Base-by-base conservation (phyloP, 345 rosid genomes). In the Rhizophora mangle region DNA sequence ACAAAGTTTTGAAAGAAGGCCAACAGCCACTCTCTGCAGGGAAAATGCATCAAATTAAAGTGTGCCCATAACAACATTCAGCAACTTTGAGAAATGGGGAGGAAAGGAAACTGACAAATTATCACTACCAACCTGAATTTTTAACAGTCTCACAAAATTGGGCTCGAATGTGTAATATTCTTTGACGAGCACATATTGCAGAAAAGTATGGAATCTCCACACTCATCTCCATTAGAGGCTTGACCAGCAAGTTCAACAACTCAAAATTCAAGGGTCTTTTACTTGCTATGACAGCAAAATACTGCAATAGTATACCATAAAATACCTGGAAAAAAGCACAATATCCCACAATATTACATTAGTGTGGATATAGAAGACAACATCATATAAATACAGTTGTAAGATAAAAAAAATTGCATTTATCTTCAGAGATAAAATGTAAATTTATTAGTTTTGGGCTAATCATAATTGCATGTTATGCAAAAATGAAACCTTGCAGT, bases 101-200 rank as follows among this genome's bases (percentile, higher is more conserved):
- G 27, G 30, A 51, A 62, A 64, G 56, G 62, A 63, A 13, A 55
- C 62, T 24, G 49, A 26, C 34, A 22, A 15, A 4, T 51, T 60
- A 30, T 65, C 6, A 75, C 15, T 63, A 78, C 85, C 30, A 67
- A 92, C 99, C 99, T 70, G 89, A 68, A 72, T 62, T 85, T 84
- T 88, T 95, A 66, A 92, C 69, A 75, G 87, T 84, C 79, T 87
- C 92, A 43, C 89, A 88, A 75, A 92, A 85, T 52, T 83, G 96
- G 6, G 80, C 68, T 49, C 96, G 87, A 60, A 82, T 90, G 49
- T 68, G 74, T 29, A 85, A 56, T 70, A 95, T 90, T 55, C 97
- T 78, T 62, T 89, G 89, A 43, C 96, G 91, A 76, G 99, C 97
- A 85, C 97, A 95, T 67, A 91, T 86, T 77, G 99, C 99, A 36